Evolutionary conservation across 2,329 filamentous ascomycete species (phyloP).

Genomic region (Cylindrodendrum hubeiense): DNA sequence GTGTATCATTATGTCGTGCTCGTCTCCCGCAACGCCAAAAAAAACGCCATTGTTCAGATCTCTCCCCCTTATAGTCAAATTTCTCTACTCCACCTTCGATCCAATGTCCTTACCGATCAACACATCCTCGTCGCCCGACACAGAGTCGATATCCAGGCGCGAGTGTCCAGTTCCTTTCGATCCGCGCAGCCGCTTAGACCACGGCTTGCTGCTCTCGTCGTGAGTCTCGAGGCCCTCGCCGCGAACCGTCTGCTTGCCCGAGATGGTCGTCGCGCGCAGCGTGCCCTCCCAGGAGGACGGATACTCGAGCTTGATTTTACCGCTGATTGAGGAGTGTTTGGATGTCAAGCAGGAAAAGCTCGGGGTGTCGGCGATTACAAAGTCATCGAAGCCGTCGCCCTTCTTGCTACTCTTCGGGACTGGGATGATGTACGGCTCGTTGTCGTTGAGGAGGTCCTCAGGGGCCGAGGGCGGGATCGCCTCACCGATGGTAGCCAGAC

Average conservation of each 20-base stretch:
- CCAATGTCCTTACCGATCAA: conserved; percentile 39
- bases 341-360: conserved; percentile 53
- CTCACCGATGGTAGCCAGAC: conserved; percentile 20
- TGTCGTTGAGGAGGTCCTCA: conserved; percentile 25
- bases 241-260: conserved; percentile 53
- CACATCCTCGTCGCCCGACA: conserved; percentile 47
- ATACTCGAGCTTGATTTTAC: conserved; percentile 57
- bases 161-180: conserved; percentile 57
- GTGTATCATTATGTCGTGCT: not conserved
- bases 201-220: conserved; percentile 47
- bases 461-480: conserved; percentile 28
- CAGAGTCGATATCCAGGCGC: conserved; percentile 45
- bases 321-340: conserved; percentile 60
- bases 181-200: conserved; percentile 50
- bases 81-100: not conserved
- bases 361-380: conserved; percentile 17
- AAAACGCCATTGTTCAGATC: conserved; percentile 4
- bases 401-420: not conserved
- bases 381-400: not conserved
- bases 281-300: conserved; percentile 64
- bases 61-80: not conserved
- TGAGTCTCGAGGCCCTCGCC: conserved; percentile 59
- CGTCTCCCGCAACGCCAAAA: not conserved
- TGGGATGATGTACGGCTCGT: conserved; percentile 39
- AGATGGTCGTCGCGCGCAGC: conserved; percentile 54